phyloP scores from a whole-genome alignment of 2,329 filamentous ascomycete genomes.

The Penicillium sp. region DNA sequence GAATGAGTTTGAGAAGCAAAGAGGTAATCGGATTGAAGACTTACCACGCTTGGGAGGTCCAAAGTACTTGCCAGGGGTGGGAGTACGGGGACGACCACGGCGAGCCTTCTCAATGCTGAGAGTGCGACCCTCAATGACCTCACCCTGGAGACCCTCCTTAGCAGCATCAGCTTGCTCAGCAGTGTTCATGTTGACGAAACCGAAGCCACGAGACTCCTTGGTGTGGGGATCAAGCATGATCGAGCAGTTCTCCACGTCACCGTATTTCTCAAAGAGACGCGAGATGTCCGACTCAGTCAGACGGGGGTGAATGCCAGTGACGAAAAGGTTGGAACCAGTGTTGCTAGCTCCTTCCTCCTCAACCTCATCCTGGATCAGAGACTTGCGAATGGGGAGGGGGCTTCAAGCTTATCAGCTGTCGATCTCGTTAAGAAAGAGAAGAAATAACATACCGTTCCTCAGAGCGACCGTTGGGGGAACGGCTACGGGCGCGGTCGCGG shows the following conservation, averaged over 20 bases:
- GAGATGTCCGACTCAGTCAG: constrained; percentile 87
- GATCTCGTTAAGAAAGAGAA: background rate
- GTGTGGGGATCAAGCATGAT: constrained; percentile 99
- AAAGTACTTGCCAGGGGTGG: constrained; percentile 98
- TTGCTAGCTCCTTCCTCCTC: constrained; percentile 81
- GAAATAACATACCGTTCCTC: constrained; percentile 50
- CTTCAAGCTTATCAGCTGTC: background rate
- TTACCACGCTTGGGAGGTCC: constrained; percentile 95
- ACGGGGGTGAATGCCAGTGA: constrained; percentile 94
- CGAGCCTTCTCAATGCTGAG: constrained; percentile 99
- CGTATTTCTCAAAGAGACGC: constrained; percentile 97
- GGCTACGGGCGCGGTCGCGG: constrained; percentile 61
- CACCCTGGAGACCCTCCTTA: constrained; percentile 92
- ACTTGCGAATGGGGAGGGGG: constrained; percentile 9
- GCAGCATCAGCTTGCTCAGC: constrained; percentile 94
- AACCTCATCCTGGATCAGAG: constrained; percentile 31
- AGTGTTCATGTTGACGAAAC: constrained; percentile 98
- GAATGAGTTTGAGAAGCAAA: background rate
- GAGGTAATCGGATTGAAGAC: constrained; percentile 34
- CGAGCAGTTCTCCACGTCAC: constrained; percentile 97
- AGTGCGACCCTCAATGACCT: constrained; percentile 91
- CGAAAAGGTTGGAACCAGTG: constrained; percentile 96
- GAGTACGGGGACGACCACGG: constrained; percentile 88
- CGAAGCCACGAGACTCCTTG: constrained; percentile 97
- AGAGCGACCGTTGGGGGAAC: constrained; percentile 61